A percentile compares a stretch with the other conserved stretches of the same genome.
Conservation (phyloP, 2,329 filamentous ascomycete species). For the Pseudopithomyces chartarum region DNA sequence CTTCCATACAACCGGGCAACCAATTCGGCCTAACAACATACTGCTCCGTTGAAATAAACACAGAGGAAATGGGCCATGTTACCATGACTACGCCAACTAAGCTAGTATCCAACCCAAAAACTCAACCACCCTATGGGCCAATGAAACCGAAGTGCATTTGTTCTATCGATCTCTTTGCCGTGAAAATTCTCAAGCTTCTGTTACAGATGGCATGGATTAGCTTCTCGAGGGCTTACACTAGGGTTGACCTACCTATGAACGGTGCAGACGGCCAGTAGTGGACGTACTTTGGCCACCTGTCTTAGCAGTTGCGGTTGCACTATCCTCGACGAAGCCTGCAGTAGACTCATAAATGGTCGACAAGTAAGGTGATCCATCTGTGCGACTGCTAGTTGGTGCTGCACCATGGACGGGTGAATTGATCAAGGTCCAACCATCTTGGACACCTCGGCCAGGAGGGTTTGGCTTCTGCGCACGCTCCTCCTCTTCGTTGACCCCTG, state of each 20-base stretch:
- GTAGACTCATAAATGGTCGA: background rate
- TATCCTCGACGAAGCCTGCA: background rate
- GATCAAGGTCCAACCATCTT: background rate
- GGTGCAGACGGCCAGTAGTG: background rate
- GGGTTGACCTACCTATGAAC: background rate
- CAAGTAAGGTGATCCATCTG: background rate
- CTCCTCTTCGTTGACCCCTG: background rate
- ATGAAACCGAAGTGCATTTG: no score
- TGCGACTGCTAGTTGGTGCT: background rate
- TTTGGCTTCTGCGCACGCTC: background rate
- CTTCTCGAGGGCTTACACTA: no score
- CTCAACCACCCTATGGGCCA: no score
- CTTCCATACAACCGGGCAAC: no score
- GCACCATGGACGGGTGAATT: background rate
- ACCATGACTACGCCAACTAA: no score
- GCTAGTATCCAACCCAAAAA: no score
- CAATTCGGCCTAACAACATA: no score
- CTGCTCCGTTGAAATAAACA: no score
- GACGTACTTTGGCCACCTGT: background rate
- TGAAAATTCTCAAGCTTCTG: no score
- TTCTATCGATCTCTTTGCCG: no score
- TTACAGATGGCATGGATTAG: background rate
- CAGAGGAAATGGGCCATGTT: no score
- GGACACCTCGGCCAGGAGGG: background rate
- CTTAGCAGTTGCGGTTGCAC: background rate